Percentiles rank a stretch among this genome's conserved stretches.
Evolutionary conservation across 768 basidiomycete species (phyloP).

Genomic region (Phlegmacium glaucopus): DNA sequence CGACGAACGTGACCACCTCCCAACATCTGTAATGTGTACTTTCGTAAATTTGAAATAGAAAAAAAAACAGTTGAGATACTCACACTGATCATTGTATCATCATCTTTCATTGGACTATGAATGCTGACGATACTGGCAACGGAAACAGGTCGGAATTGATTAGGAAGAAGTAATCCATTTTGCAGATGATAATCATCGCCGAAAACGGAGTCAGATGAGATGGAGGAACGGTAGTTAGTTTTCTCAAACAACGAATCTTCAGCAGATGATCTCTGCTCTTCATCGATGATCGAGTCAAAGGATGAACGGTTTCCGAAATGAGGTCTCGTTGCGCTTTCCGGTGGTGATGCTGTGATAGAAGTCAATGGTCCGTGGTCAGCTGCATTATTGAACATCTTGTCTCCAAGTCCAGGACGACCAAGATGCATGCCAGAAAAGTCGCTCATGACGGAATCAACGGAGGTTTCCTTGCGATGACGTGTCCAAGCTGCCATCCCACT

Average conservation of each 20-base stretch:
- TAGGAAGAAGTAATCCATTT: constrained; percentile 39
- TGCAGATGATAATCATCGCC: constrained; percentile 44
- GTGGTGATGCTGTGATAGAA: constrained; percentile 66
- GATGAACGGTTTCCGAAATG: constrained; percentile 16
- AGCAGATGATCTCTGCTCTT: constrained; percentile 36
- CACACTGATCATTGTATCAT: constrained; percentile 82
- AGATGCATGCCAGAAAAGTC: constrained; percentile 57
- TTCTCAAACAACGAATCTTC: constrained; percentile 64
- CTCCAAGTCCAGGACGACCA: constrained; percentile 72
- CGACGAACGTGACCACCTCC: constrained; percentile 75
- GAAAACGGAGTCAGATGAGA: constrained; percentile 63
- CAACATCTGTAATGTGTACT: constrained; percentile 71
- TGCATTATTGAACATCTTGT: constrained; percentile 79
- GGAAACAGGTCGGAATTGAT: constrained; percentile 64
- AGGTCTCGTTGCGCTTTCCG: constrained; percentile 38
- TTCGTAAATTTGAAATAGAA: constrained; percentile 2
- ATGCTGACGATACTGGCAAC: constrained; percentile 48
- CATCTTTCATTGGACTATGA: constrained; percentile 57
- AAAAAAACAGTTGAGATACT: constrained; percentile 19
- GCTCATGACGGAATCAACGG: constrained; percentile 64
- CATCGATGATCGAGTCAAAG: constrained; percentile 69
- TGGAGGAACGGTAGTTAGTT: constrained; percentile 47
- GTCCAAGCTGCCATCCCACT: constrained; percentile 60
- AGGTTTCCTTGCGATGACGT: constrained; percentile 51
- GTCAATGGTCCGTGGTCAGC: constrained; percentile 53